Conservation (phyloP, 139 green algal genomes). For the Microglena sp. region DNA sequence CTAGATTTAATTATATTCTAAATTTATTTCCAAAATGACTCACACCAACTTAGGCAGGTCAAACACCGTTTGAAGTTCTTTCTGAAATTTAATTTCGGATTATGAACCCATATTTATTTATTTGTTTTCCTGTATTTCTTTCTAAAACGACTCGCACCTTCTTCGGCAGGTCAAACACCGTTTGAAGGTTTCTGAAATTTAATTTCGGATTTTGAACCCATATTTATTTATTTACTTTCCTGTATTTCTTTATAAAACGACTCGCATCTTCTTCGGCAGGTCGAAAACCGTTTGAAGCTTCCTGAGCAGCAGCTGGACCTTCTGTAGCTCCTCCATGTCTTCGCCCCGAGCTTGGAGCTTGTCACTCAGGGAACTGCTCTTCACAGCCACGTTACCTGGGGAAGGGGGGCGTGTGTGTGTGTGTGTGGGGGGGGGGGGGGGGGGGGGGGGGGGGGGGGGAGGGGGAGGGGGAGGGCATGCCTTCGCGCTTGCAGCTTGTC, state of each 20-base stretch:
- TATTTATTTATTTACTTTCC: not conserved
- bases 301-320: constrained; percentile 60
- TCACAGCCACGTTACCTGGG: constrained; percentile 52
- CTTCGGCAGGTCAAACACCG: constrained; percentile 63
- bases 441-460: no score
- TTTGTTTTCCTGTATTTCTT: no score
- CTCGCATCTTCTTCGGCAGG: not conserved
- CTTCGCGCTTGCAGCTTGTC: constrained; percentile 64
- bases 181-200: constrained; percentile 13
- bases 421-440: no score
- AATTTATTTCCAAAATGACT: no score
- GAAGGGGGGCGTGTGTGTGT: no score
- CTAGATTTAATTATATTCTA: no score
- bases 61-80: constrained; percentile 24
- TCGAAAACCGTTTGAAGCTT: constrained; percentile 50
- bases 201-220: not conserved
- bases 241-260: not conserved
- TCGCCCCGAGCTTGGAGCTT: constrained; percentile 68
- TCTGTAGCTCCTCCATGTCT: constrained; percentile 78
- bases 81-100: constrained; percentile 47
- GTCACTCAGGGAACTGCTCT: constrained; percentile 63
- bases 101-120: no score
- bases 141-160: constrained; percentile 56
- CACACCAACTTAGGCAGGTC: not conserved
- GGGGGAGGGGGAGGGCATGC: no score